Evolutionary conservation across 2,329 filamentous ascomycete genomes (phyloP).

Genomic region (Paraconiothyrium brasiliense): DNA sequence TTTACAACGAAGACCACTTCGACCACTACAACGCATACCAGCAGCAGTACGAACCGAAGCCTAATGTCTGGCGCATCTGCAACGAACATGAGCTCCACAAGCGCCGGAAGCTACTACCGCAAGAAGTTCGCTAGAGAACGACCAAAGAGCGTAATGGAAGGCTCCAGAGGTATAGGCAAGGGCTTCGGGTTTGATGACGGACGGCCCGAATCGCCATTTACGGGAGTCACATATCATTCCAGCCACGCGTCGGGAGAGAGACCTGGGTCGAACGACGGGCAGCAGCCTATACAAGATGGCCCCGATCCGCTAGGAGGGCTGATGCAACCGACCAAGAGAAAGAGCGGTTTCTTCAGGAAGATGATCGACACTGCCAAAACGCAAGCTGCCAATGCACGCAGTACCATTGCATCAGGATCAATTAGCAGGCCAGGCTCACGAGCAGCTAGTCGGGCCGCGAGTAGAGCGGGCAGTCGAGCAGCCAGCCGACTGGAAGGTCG

Average conservation of each 20-base stretch:
- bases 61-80: conserved; percentile 95
- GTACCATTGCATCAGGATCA: conserved; percentile 75
- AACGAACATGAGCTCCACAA: conserved; percentile 90
- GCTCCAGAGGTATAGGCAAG: conserved; percentile 54
- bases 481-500: conserved; percentile 48
- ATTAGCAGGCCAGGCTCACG: conserved; percentile 55
- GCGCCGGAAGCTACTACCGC: conserved; percentile 89
- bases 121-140: conserved; percentile 67
- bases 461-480: conserved; percentile 49
- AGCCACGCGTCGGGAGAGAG: conserved; percentile 76
- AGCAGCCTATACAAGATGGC: conserved; percentile 66
- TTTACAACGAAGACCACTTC: conserved; percentile 89
- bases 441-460: conserved; percentile 50
- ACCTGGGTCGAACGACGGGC: conserved; percentile 58
- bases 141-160: conserved; percentile 72
- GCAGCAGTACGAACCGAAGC: conserved; percentile 80
- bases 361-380: conserved; percentile 95
- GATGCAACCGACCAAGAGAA: conserved; percentile 75
- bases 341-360: conserved; percentile 92
- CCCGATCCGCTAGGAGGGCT: conserved; percentile 80
- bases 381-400: conserved; percentile 86
- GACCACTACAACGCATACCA: conserved; percentile 72
- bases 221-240: conserved; percentile 88
- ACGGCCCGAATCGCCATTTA: conserved; percentile 67
- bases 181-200: conserved; percentile 49